Evolutionary conservation across 805 yeast genomes (phyloP).

Genomic region (Saturnispora silvae): DNA sequence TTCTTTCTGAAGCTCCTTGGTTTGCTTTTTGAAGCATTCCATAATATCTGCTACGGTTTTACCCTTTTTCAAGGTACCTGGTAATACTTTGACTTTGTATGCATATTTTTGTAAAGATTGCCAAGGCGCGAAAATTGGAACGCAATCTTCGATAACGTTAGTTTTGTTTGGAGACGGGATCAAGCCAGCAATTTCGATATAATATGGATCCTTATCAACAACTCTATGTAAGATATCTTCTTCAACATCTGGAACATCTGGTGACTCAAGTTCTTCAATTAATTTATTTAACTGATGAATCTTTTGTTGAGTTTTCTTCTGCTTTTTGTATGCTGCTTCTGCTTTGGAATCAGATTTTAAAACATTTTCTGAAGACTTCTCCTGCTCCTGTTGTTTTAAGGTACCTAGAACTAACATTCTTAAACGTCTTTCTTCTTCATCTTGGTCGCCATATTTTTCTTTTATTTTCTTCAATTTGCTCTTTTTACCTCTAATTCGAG

Average conservation of each 20-base stretch:
- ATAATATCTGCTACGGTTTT: constrained; percentile 68
- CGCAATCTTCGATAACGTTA: constrained; percentile 50
- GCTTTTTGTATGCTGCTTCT: constrained; percentile 12
- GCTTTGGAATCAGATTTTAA: constrained; percentile 5
- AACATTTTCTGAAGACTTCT: constrained; percentile 10
- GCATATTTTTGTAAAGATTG: constrained; percentile 58
- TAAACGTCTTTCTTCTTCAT: constrained; percentile 69
- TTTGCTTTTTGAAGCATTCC: constrained; percentile 38
- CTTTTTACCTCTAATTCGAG: constrained; percentile 70
- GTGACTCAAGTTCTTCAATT: constrained; percentile 22
- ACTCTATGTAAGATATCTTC: constrained; percentile 12
- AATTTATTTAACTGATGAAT: constrained; percentile 24
- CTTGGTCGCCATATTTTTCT: constrained; percentile 80
- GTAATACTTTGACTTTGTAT: constrained; percentile 75
- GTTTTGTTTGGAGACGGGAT: constrained; percentile 33
- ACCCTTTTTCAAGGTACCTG: constrained; percentile 77
- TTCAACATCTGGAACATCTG: constrained; percentile 12
- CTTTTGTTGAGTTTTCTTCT: constrained; percentile 23
- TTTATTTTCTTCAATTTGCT: constrained; percentile 75
- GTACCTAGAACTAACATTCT: constrained; percentile 83
- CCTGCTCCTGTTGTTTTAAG: constrained; percentile 41
- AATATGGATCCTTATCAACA: constrained; percentile 25
- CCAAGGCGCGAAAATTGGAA: constrained; percentile 95
- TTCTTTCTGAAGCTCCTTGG: constrained; percentile 20
- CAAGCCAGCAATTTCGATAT: constrained; percentile 22